Evolutionary conservation across 23 red algal species (phyloP).

Genomic region (Agarophyton chilense): DNA sequence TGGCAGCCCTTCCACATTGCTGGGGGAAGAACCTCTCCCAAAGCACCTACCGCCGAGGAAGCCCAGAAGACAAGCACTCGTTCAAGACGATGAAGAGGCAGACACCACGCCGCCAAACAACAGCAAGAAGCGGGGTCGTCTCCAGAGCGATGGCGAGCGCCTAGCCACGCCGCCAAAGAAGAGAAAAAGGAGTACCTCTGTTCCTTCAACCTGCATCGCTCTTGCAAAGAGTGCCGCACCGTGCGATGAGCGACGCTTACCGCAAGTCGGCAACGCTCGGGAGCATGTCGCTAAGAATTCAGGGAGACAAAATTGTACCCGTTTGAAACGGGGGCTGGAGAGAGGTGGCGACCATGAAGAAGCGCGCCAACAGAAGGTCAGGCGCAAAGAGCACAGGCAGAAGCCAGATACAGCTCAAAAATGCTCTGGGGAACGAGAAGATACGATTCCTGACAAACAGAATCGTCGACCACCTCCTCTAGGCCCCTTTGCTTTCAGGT

Average conservation of each 20-base stretch:
- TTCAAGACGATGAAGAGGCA: too few species aligned
- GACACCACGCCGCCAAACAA: too few species aligned
- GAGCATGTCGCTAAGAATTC: too few species aligned
- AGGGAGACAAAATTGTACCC: too few species aligned
- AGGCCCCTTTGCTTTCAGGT: neutral
- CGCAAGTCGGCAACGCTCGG: neutral
- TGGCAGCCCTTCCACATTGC: neutral
- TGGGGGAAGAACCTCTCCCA: neutral
- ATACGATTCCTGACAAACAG: neutral
- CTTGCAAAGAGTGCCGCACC: neutral
- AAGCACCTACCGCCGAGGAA: neutral
- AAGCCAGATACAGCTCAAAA: neutral
- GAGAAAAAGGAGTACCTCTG: neutral
- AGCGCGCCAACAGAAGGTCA: neutral
- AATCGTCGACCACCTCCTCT: neutral
- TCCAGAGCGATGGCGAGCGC: too few species aligned
- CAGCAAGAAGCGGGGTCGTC: too few species aligned
- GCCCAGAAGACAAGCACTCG: too few species aligned
- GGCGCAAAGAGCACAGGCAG: neutral
- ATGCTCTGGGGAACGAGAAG: slow-evolving; percentile 1
- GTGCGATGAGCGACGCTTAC: neutral
- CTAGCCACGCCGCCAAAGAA: neutral
- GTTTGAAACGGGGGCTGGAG: neutral
- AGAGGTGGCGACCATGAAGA: neutral
- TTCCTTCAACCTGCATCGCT: neutral